Evolutionary conservation across 2,329 filamentous ascomycete species (phyloP).

Genomic region (Volutella citrinella): DNA sequence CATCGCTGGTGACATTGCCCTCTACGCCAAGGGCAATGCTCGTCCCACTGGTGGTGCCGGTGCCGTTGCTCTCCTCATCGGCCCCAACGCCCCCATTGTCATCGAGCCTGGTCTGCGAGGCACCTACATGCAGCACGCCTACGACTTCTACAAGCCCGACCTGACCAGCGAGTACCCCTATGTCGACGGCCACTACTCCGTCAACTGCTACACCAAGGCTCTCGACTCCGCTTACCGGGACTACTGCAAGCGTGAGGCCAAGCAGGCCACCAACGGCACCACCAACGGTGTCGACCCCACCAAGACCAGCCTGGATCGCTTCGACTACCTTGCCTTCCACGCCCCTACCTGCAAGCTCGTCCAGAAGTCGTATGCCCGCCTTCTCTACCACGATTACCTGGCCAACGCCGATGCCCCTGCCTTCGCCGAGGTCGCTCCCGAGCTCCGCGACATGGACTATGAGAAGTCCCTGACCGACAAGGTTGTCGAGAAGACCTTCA

Average conservation of each 20-base stretch:
- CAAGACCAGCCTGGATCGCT: slow-evolving; percentile 71
- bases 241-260: slow-evolving; percentile 71
- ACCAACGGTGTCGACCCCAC: slow-evolving; percentile 42
- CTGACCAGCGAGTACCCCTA: slow-evolving; percentile 83
- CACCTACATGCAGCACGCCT: slow-evolving; percentile 78
- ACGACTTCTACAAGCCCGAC: slow-evolving; percentile 90
- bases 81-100: slow-evolving; percentile 73
- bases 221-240: slow-evolving; percentile 79
- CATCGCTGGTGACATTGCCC: slow-evolving; percentile 77
- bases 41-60: slow-evolving; percentile 79
- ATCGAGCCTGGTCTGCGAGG: slow-evolving; percentile 77
- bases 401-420: slow-evolving; percentile 62
- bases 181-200: slow-evolving; percentile 79
- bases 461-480: slow-evolving; percentile 77
- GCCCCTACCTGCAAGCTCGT: slow-evolving; percentile 85
- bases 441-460: slow-evolving; percentile 77
- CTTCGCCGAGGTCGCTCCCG: slow-evolving; percentile 73
- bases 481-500: slow-evolving; percentile 82
- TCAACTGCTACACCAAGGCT: slow-evolving; percentile 78
- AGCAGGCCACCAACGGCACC: slow-evolving; percentile 50
- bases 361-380: slow-evolving; percentile 77
- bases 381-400: slow-evolving; percentile 85
- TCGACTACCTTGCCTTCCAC: slow-evolving; percentile 82
- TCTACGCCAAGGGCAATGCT: slow-evolving; percentile 80
- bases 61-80: slow-evolving; percentile 74